phyloP scores from a whole-genome alignment of 2,329 filamentous ascomycete species.

The Pyrenophora tritici-repentis region DNA sequence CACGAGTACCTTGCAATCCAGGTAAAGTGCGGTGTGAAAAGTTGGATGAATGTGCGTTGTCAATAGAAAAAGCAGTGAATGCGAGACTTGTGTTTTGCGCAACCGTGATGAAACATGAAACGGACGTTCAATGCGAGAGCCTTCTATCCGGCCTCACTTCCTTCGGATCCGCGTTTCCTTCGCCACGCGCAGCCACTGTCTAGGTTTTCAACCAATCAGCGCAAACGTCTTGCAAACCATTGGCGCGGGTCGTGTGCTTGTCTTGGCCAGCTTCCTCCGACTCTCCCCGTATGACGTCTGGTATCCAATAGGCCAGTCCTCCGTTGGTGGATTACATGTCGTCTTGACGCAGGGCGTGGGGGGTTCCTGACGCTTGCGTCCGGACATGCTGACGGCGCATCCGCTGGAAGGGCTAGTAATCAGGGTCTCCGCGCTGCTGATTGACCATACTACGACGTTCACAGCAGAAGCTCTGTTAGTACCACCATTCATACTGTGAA shows the following conservation, averaged over 20 bases:
- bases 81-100: conserved; percentile 1
- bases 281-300: conserved; percentile 29
- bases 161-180: conserved; percentile 12
- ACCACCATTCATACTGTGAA: too few species aligned
- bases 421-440: conserved; percentile 5
- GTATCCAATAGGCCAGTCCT: background rate
- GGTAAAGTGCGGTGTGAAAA: conserved; percentile 9
- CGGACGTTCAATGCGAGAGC: background rate
- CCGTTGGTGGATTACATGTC: conserved; percentile 9
- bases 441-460: too few species aligned
- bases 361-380: conserved; percentile 11
- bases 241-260: conserved; percentile 18
- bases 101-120: conserved; percentile 2
- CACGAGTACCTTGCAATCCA: background rate
- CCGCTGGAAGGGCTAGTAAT: conserved; percentile 3
- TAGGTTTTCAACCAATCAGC: conserved; percentile 15
- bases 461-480: too few species aligned
- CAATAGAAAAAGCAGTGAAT: conserved; percentile 4
- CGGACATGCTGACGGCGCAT: background rate
- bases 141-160: background rate
- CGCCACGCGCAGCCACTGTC: conserved; percentile 9
- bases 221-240: conserved; percentile 2
- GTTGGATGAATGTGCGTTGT: conserved; percentile 5
- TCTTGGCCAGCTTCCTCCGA: conserved; percentile 17
- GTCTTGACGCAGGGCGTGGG: conserved; percentile 13